Evolutionary conservation across 148 eudicot species (phyloP), one percentile per base, ranked within the genome.

Genomic region (Spergularia bocconei): DNA sequence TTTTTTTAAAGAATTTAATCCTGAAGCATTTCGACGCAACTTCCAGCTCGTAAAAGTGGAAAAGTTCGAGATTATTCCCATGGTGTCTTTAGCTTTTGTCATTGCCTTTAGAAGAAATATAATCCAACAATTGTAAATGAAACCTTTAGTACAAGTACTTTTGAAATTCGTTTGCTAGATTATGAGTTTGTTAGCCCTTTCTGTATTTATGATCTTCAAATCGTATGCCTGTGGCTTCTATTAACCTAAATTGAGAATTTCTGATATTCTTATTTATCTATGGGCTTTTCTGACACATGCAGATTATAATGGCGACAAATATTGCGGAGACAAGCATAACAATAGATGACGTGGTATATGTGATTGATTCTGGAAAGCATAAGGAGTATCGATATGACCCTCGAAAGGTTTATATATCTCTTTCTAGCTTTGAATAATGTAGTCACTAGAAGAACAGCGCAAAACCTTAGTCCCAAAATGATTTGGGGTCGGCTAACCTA

Each of bases 261-360:
- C 63, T 59, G 20, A 59, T 20, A 59, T n/a, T 65, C 20, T 12
- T 20, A 13, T 66, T 33, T 47, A 21, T 29, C 29, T 70, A 17
- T 39, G 20, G 67, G 33, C 9, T 66, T 69, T 54, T 70, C 14
- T 59, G n/a, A 41, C 58, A 13, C 62, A 8, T 77, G 80, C 91
- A 95, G 98, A 91, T 95, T 77, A 95, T 95, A 63, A 69, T 95
- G 65, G 97, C 97, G 17, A 95, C 97, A 79, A 94, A 94, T 89
- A 91, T 94, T 86, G 98, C 98, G 14, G 98, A 94, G 85, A 94
- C 98, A 75, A 94, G 97, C 79, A 87, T 95, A 81, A 95, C 98
- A 20, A 95, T 95, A 81, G 98, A 95, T 75, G 98, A 95, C 67
- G 97, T 95, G 69, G 97, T 95, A 50, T 92, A 86, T 79, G 98